Percentiles rank a stretch among this genome's conserved stretches.
These are phyloP conservation scores for Kurtzmaniella cleridarum DNA, from an alignment of 805 yeast species.

Conservation along the genomic window DNA sequence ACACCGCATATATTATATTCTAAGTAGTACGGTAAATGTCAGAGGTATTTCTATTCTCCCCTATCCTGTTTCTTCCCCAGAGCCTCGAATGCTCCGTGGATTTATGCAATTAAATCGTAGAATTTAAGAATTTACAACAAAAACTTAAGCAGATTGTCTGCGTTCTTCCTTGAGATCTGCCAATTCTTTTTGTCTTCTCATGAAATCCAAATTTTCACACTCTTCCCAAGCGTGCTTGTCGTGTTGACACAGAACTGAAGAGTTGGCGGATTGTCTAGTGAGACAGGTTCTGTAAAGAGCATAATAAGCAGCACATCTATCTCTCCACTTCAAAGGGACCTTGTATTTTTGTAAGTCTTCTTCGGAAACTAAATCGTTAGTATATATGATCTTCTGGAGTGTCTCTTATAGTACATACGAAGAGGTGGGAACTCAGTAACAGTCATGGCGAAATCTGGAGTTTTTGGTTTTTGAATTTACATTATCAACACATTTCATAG, in stretches of 20 bases:
- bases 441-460: conserved; percentile 17
- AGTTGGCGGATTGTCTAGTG: conserved; percentile 38
- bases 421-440: conserved; percentile 40
- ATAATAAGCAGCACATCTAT: conserved; percentile 66
- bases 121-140: background rate
- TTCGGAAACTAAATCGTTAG: conserved; percentile 50
- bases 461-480: conserved; percentile 7
- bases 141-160: conserved; percentile 18
- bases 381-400: background rate
- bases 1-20: too few relatives aligned
- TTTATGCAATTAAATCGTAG: too few relatives aligned
- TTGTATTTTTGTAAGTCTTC: conserved; percentile 78
- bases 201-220: conserved; percentile 77
- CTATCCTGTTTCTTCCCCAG: too few relatives aligned
- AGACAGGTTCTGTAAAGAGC: conserved; percentile 42
- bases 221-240: conserved; percentile 82
- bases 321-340: conserved; percentile 76
- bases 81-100: too few relatives aligned
- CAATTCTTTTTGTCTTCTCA: conserved; percentile 72
- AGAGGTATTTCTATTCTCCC: too few relatives aligned
- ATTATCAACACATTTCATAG: background rate
- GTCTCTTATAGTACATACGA: conserved; percentile 22
- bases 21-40: too few relatives aligned
- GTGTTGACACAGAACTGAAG: conserved; percentile 54
- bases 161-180: conserved; percentile 45